Conservation (phyloP, 371 early-diverging fungal genomes). For the Actinomucor elegans region DNA sequence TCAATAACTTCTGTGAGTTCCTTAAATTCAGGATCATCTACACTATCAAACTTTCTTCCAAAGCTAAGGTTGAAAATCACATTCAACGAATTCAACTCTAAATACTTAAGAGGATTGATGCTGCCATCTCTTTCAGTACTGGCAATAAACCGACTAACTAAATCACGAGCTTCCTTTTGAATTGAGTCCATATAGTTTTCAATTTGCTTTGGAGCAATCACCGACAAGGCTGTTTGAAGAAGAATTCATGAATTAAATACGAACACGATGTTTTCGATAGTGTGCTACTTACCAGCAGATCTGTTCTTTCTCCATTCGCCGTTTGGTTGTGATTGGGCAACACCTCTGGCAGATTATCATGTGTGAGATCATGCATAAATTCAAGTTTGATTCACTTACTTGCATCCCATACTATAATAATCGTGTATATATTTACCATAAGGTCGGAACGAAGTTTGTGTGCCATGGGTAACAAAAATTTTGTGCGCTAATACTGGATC, state of each 20-base stretch:
- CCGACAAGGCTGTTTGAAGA: neutral
- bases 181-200: neutral
- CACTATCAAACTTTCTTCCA: neutral
- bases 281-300: too few species aligned
- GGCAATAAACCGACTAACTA: neutral
- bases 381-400: neutral
- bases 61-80: constrained; percentile 1
- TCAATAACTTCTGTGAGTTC: neutral
- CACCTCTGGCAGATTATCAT: neutral
- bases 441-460: constrained; percentile 5
- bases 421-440: neutral
- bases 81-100: constrained; percentile 9
- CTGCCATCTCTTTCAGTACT: neutral
- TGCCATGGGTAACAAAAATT: constrained; percentile 13
- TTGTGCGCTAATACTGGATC: constrained; percentile 19
- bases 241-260: too few species aligned
- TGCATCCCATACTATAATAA: constrained; percentile 1
- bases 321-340: neutral
- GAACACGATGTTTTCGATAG: too few species aligned
- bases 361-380: too few species aligned
- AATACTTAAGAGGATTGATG: neutral
- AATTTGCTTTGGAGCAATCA: constrained; percentile 8
- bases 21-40: constrained; percentile 8
- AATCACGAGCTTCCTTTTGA: neutral
- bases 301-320: neutral